Evolutionary conservation across 1,284 basidiomycete genomes (phyloP).

Genomic region (Cutaneotrichosporon sp.): DNA sequence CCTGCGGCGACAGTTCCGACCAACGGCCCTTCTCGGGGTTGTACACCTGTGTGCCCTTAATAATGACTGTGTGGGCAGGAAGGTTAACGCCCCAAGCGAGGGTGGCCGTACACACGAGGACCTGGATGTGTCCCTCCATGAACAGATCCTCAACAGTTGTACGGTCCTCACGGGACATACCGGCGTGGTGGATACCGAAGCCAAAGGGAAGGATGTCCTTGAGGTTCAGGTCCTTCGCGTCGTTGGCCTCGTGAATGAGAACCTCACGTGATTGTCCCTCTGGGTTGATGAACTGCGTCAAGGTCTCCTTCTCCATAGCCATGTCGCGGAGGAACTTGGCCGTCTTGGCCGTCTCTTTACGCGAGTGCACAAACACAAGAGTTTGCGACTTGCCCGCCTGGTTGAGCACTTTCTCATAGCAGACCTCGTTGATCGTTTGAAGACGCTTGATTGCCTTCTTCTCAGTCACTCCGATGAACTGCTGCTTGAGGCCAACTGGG

Average conservation of each 20-base stretch:
- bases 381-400: slow-evolving; percentile 75
- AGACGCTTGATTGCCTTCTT: slow-evolving; percentile 99
- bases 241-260: slow-evolving; percentile 73
- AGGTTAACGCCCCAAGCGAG: slow-evolving; percentile 99
- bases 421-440: slow-evolving; percentile 98
- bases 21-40: slow-evolving; percentile 98
- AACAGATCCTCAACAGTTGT: slow-evolving; percentile 93
- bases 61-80: slow-evolving; percentile 96
- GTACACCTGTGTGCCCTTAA: slow-evolving; percentile 99
- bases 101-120: slow-evolving; percentile 94
- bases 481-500: slow-evolving; percentile 91
- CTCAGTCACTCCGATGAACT: slow-evolving; percentile 96
- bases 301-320: slow-evolving; percentile 94
- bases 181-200: slow-evolving; percentile 98
- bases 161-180: slow-evolving; percentile 93
- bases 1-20: slow-evolving; percentile 93
- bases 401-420: slow-evolving; percentile 96
- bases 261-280: slow-evolving; percentile 86
- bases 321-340: slow-evolving; percentile 90
- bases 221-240: slow-evolving; percentile 77
- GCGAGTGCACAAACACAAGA: slow-evolving; percentile 94
- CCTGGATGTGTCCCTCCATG: slow-evolving; percentile 85
- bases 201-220: slow-evolving; percentile 92
- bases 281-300: slow-evolving; percentile 89
- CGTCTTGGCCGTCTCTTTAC: slow-evolving; percentile 97